Evolutionary conservation across 768 basidiomycete genomes (phyloP).

Genomic region (Suillus paluster): DNA sequence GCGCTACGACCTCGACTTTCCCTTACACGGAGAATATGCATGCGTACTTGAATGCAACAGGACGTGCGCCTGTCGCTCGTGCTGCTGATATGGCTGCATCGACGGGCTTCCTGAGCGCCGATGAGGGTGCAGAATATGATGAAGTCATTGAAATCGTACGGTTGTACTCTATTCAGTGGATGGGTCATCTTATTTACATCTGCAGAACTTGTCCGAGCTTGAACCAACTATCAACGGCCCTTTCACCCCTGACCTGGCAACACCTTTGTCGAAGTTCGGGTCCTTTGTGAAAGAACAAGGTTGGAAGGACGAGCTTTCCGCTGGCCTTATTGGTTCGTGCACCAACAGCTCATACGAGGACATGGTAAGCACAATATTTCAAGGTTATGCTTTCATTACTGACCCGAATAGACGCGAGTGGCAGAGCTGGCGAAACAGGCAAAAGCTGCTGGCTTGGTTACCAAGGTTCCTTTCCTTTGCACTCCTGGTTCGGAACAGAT

Average conservation of each 20-base stretch:
- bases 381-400: slow-evolving; percentile 3
- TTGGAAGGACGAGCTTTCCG: slow-evolving; percentile 94
- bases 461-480: slow-evolving; percentile 86
- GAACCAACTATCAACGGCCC: slow-evolving; percentile 97
- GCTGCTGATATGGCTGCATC: slow-evolving; percentile 86
- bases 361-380: slow-evolving; percentile 56
- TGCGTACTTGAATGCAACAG: slow-evolving; percentile 87
- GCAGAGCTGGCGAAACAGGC: slow-evolving; percentile 92
- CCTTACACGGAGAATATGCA: slow-evolving; percentile 93
- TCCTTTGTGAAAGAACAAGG: slow-evolving; percentile 79
- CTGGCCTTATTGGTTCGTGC: slow-evolving; percentile 95
- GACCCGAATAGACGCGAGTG: slow-evolving; percentile 72
- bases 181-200: slow-evolving; percentile 4
- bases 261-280: slow-evolving; percentile 89
- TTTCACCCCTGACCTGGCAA: slow-evolving; percentile 96
- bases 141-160: slow-evolving; percentile 91
- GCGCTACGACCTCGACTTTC: slow-evolving; percentile 98
- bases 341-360: slow-evolving; percentile 99
- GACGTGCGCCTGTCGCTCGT: slow-evolving; percentile 80
- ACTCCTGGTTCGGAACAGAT: slow-evolving; percentile 96
- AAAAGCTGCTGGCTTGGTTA: slow-evolving; percentile 75
- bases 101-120: slow-evolving; percentile 79
- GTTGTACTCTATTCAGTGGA: slow-evolving; percentile 8
- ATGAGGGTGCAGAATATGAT: slow-evolving; percentile 91
- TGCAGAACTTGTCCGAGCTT: slow-evolving; percentile 82